A percentile compares a stretch with the other conserved stretches of the same genome.
These are phyloP conservation scores for Arthrobotrys pseudoclavata DNA, from an alignment of 2,329 filamentous ascomycete species.

Conservation along the genomic window DNA sequence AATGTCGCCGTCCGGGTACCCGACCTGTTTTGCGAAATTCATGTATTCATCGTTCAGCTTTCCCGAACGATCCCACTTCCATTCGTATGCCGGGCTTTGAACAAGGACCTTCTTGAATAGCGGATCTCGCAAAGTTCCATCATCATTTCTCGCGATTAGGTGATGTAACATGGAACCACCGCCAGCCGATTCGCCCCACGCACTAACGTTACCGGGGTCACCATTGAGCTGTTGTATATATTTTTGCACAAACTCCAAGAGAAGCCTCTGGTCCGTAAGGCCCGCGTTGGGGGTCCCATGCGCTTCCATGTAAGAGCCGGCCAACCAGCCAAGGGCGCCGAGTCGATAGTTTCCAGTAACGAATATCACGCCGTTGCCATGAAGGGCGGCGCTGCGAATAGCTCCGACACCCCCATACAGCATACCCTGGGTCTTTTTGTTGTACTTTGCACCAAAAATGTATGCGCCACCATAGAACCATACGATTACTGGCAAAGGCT, in stretches of 20 bases:
- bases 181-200: slow-evolving; percentile 70
- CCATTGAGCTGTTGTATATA: slow-evolving; percentile 69
- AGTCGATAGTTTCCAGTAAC: slow-evolving; percentile 69
- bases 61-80: slow-evolving; percentile 32
- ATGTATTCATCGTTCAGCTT: slow-evolving; percentile 35
- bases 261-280: slow-evolving; percentile 67
- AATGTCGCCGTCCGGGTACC: slow-evolving; percentile 60
- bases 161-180: slow-evolving; percentile 70
- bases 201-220: slow-evolving; percentile 68
- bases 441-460: slow-evolving; percentile 63
- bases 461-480: slow-evolving; percentile 68
- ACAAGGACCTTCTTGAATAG: slow-evolving; percentile 66
- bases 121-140: slow-evolving; percentile 67
- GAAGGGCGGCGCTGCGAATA: slow-evolving; percentile 62
- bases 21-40: slow-evolving; percentile 61
- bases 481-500: slow-evolving; percentile 68
- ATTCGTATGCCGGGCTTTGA: slow-evolving; percentile 64
- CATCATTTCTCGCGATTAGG: slow-evolving; percentile 66
- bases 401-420: slow-evolving; percentile 54
- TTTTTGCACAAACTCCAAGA: slow-evolving; percentile 69
- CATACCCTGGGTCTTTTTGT: slow-evolving; percentile 33
- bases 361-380: slow-evolving; percentile 67
- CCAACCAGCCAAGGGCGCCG: slow-evolving; percentile 69
- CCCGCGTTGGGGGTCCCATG: slow-evolving; percentile 68
- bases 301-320: slow-evolving; percentile 67